Evolutionary conservation across 164 flowering plant genomes (phyloP), one percentile per base, ranked within the genome.

Genomic region (Sextonia rubra): DNA sequence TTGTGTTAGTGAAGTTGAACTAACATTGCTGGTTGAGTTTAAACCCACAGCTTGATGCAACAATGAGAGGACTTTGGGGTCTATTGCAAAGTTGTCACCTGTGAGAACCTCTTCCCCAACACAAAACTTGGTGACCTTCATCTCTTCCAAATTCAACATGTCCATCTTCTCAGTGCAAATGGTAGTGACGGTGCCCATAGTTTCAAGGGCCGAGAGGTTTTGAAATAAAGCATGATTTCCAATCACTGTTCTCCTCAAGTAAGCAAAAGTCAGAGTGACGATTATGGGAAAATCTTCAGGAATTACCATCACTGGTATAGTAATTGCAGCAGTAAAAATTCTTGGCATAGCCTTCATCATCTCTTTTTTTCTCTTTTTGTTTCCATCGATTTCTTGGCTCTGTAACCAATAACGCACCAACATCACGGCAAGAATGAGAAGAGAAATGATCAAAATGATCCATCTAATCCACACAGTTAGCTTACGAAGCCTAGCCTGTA

Each of bases 81-180:
- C 69, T 62, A 82, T 75, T 4, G 17, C 58, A 6, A 70, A 20
- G 24, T 64, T 60, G 17, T 67, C 72, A 24, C 56, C 48, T 8
- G 85, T 44, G 1, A 47, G 20, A 32, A 6, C 44, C 14, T 84
- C 80, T 72, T 80, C 20, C 4, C 90, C 88, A 0, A 76, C 74
- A 83, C 87, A 85, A 69, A 85, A 88, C 77, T 81, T 70, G 4
- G 86, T 84, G 47, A 89, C 92, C 69, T 73, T 86, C 92, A 89
- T 87, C 70, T 79, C 75, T 72, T 89, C 86, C 25, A 73, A 18
- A 0, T 87, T 87, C 0, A 89, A 81, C 0, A 86, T 85, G 0
- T 88, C 88, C 4, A 88, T 88, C 78, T 76, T 78, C 58, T 78
- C 81, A 2, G 80, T 80, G 49, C 85, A 82, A 20, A 82, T 82